Evolutionary conservation across 805 yeast species (phyloP).

Genomic region (Lachancea kluyveri): DNA sequence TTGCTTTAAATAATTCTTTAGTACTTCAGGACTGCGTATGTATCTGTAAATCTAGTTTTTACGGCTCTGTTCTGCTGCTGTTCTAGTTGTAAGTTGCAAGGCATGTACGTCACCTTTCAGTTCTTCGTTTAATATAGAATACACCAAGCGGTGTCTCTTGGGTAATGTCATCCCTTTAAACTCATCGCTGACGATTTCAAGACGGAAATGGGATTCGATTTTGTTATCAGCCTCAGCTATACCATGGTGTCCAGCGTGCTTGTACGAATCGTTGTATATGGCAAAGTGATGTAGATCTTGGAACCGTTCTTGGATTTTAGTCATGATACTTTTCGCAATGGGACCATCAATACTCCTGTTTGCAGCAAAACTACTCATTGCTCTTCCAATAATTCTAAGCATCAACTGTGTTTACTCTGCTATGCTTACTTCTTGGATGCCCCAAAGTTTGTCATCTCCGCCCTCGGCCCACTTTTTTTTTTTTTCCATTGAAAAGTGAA

Average conservation of each 20-base stretch:
- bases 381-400: conserved; percentile 5
- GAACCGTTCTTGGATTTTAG: conserved; percentile 34
- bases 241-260: conserved; percentile 84
- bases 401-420: no score
- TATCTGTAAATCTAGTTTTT: conserved; percentile 1
- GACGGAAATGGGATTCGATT: conserved; percentile 76
- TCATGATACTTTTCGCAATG: conserved; percentile 42
- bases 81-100: conserved; percentile 75
- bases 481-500: no score
- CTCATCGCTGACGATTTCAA: conserved; percentile 63
- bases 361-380: conserved; percentile 13
- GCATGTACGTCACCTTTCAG: conserved; percentile 80
- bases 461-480: no score
- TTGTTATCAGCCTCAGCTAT: conserved; percentile 65
- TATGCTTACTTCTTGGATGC: no score
- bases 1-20: no score
- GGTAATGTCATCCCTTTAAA: conserved; percentile 66
- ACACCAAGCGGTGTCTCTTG: conserved; percentile 71
- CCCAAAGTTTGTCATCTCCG: no score
- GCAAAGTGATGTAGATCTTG: conserved; percentile 40
- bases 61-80: conserved; percentile 47
- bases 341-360: conserved; percentile 32
- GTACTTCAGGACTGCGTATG: background rate
- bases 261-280: conserved; percentile 75
- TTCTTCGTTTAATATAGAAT: conserved; percentile 64